phyloP scores from a whole-genome alignment of 1,139 yeast species.

The Groenewaldozyma sp. region DNA sequence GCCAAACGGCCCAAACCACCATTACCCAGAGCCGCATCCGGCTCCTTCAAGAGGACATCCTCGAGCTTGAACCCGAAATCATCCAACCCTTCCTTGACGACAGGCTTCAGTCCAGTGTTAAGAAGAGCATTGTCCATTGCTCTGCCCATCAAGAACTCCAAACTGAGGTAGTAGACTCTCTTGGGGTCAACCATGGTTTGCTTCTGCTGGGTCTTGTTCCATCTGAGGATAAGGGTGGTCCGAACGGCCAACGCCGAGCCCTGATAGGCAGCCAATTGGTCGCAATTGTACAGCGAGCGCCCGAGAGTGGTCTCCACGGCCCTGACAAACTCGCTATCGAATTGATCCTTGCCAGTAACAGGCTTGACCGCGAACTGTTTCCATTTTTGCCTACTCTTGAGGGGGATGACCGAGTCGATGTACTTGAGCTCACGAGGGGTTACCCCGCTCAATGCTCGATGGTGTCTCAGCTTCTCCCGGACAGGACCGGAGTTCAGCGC shows the following conservation, averaged over 20 bases:
- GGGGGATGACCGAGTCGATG: conserved; percentile 74
- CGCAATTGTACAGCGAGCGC: conserved; percentile 85
- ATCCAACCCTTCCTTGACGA: conserved; percentile 47
- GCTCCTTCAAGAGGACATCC: conserved; percentile 77
- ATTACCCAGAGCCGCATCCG: conserved; percentile 91
- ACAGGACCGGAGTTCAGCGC: conserved; percentile 1
- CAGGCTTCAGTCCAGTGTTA: conserved; percentile 54
- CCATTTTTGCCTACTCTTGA: conserved; percentile 71
- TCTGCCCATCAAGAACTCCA: conserved; percentile 91
- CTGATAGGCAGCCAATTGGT: conserved; percentile 84
- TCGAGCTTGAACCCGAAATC: conserved; percentile 84
- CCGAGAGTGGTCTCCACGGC: conserved; percentile 90
- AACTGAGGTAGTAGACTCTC: conserved; percentile 75
- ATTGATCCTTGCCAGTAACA: conserved; percentile 45
- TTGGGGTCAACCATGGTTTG: conserved; percentile 81
- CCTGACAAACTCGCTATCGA: conserved; percentile 62
- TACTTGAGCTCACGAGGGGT: conserved; percentile 83
- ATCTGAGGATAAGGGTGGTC: conserved; percentile 72
- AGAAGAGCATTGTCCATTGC: conserved; percentile 92
- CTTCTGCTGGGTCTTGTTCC: conserved; percentile 90
- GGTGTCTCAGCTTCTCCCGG: conserved; percentile 21
- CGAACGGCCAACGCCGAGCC: conserved; percentile 75
- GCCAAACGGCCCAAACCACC: conserved; percentile 95
- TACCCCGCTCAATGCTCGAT: conserved; percentile 78
- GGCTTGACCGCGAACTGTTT: conserved; percentile 48